Base-by-base conservation (phyloP, 257 asterid species). In the Henckelia pumila region DNA sequence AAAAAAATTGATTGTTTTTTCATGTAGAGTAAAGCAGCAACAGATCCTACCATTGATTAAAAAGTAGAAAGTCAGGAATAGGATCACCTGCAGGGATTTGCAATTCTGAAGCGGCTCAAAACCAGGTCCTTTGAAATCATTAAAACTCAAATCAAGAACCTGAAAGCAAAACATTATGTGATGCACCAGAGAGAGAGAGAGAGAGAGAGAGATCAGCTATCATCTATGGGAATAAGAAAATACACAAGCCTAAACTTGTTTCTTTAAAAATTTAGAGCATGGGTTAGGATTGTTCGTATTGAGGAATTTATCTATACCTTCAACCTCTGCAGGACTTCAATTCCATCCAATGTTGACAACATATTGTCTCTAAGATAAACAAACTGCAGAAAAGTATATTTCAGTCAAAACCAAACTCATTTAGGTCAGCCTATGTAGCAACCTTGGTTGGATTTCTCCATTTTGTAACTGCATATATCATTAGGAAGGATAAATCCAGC, bases 131-230 rank as follows among this genome's bases (percentile, higher is more conserved):
- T 85, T 94, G 84, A 94, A 94, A 75, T 94, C 96, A 76, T 94
- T 94, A 78, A 94, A 94, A 79, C 99, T 94, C 84, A 94, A 84
- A 81, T 94, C 99, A 76, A 93, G 96, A 84, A 94, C 99, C 99
- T 94, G 78, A 67, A 75, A 63, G 73, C 62, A 56, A 56, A 67
- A 79, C 63, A 59, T 71, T 50, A 37, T 40, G 20, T 62, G 73
- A 66, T 59, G 58, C 72, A 71, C 53, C 66, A 30, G 50, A 5
- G 44, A 50, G 22, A 40, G 74, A 25, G 33, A 72, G 55, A 57
- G 66, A 55, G 16, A 40, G 23, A 56, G 66, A 58, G 14, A 52
- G 22, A 44, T 30, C 20, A 19, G 47, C 53, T 66, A 44, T 72
- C 47, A 35, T 16, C 47, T 1, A 35, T 35, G 7, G 66, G 16